Percentiles rank a stretch among this genome's conserved stretches.
Evolutionary conservation across 805 yeast species (phyloP).

Genomic region (Grigorovia yakushimaensis): DNA sequence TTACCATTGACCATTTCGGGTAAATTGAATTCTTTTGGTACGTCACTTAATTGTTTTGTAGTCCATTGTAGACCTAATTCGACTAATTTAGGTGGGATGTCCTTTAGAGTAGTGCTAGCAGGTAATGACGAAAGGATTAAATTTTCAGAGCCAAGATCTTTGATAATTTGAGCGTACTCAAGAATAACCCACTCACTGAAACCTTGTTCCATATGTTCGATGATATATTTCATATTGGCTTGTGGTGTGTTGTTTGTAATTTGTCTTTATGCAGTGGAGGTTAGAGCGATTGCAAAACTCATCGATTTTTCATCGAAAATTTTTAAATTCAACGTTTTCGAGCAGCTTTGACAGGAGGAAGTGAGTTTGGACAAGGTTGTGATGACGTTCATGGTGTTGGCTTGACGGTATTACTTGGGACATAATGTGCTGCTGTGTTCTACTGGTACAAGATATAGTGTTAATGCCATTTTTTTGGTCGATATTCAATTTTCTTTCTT

Average conservation of each 20-base stretch:
- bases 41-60: constrained; percentile 51
- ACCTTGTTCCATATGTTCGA: constrained; percentile 96
- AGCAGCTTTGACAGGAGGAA: no score
- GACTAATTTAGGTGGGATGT: constrained; percentile 52
- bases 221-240: constrained; percentile 83
- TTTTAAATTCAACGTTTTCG: no score
- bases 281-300: no score
- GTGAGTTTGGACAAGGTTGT: no score
- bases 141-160: constrained; percentile 73
- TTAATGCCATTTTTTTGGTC: no score
- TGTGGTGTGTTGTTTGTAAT: background rate
- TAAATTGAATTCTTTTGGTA: constrained; percentile 33
- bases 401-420: no score
- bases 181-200: constrained; percentile 92
- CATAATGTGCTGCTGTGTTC: no score
- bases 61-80: constrained; percentile 76
- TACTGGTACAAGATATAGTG: no score
- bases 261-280: no score
- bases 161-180: constrained; percentile 74
- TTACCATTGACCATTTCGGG: constrained; percentile 36
- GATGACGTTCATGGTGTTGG: no score
- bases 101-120: constrained; percentile 42
- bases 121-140: constrained; percentile 73
- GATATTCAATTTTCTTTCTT: no score
- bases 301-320: no score